Conservation (phyloP, 2,329 filamentous ascomycete species). For the Bipolaris bicolor region DNA sequence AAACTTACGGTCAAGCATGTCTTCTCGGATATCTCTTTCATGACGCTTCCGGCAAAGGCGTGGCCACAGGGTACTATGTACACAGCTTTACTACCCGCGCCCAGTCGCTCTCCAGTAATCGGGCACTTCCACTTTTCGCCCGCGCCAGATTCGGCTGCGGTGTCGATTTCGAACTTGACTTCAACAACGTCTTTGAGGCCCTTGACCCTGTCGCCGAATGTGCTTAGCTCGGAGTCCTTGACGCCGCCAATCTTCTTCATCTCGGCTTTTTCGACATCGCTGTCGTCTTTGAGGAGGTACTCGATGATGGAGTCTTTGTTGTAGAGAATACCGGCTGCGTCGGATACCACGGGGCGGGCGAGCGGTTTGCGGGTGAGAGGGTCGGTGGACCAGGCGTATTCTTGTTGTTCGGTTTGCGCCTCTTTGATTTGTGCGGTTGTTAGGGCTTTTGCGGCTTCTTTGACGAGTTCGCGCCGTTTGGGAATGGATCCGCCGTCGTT, state of each 20-base stretch:
- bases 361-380: slow-evolving; percentile 82
- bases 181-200: slow-evolving; percentile 86
- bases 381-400: slow-evolving; percentile 85
- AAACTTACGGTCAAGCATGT: slow-evolving; percentile 62
- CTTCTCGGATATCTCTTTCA: slow-evolving; percentile 76
- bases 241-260: slow-evolving; percentile 51
- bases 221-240: slow-evolving; percentile 51
- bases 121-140: slow-evolving; percentile 78
- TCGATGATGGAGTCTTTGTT: slow-evolving; percentile 91
- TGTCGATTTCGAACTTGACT: slow-evolving; percentile 72
- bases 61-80: slow-evolving; percentile 96
- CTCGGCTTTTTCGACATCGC: slow-evolving; percentile 65
- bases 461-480: slow-evolving; percentile 93
- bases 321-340: slow-evolving; percentile 83
- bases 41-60: slow-evolving; percentile 85
- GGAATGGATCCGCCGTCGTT: slow-evolving; percentile 98
- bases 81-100: slow-evolving; percentile 77
- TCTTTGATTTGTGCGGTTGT: slow-evolving; percentile 89
- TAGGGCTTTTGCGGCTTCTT: slow-evolving; percentile 82
- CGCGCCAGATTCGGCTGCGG: slow-evolving; percentile 34
- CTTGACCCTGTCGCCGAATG: slow-evolving; percentile 70
- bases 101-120: slow-evolving; percentile 84
- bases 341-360: slow-evolving; percentile 78
- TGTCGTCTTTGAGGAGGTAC: slow-evolving; percentile 64
- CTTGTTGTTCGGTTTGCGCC: slow-evolving; percentile 80